These are phyloP conservation scores for Malus hybrid DNA, from an alignment of 331 rosid genomes.

Conservation along the genomic window DNA sequence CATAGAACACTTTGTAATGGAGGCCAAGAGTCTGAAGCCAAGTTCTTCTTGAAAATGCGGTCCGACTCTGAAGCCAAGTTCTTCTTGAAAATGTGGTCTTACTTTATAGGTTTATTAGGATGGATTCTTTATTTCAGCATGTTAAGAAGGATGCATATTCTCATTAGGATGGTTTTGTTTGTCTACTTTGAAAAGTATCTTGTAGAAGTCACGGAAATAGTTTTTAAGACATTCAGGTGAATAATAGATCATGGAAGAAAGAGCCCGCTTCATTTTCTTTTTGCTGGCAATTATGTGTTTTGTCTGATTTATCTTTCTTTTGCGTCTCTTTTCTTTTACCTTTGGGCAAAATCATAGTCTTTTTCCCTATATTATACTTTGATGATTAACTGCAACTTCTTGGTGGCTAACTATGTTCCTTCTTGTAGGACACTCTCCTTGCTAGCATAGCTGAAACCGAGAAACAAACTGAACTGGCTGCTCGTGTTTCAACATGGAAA, in stretches of 20 bases:
- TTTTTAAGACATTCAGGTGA: background rate
- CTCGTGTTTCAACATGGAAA: constrained; percentile 85
- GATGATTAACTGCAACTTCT: background rate
- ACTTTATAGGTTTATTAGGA: no score
- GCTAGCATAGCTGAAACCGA: constrained; percentile 84
- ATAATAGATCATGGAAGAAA: background rate
- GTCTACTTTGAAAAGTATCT: background rate
- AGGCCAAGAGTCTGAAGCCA: background rate
- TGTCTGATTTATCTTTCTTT: background rate
- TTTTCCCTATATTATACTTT: background rate
- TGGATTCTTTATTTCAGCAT: no score
- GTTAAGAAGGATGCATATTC: no score
- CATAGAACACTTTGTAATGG: background rate
- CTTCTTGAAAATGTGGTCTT: no score
- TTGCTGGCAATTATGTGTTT: background rate
- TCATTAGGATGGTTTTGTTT: background rate
- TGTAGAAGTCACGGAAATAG: background rate
- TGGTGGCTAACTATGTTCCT: constrained; percentile 10
- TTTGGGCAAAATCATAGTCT: background rate
- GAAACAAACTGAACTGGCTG: constrained; percentile 80
- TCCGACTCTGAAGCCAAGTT: no score
- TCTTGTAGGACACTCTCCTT: constrained; percentile 65
- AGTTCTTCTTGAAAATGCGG: background rate
- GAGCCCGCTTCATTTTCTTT: background rate
- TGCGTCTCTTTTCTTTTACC: background rate